Percentiles rank a stretch among this genome's conserved stretches.
phyloP scores from a whole-genome alignment of 805 yeast genomes.

The Kodamaea kakaduensis region DNA sequence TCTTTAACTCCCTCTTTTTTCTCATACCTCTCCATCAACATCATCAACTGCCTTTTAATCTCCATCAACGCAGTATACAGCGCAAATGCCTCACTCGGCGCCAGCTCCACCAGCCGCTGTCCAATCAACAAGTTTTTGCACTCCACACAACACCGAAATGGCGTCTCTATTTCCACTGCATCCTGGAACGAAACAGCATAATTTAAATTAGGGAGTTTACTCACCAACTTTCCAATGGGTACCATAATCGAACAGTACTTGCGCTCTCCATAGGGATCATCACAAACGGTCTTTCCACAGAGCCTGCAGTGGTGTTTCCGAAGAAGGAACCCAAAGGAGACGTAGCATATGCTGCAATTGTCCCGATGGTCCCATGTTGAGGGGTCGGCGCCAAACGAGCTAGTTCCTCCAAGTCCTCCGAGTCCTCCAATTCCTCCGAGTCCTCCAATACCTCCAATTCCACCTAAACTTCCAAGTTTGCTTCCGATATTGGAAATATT shows the following conservation, averaged over 20 bases:
- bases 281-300: constrained; percentile 84
- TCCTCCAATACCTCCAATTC: too few species aligned
- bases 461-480: too few species aligned
- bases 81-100: constrained; percentile 11
- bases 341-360: constrained; percentile 62
- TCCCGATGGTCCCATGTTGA: constrained; percentile 62
- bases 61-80: constrained; percentile 19
- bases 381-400: too few species aligned
- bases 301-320: constrained; percentile 90
- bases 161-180: constrained; percentile 12
- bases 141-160: constrained; percentile 59
- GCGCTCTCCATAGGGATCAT: constrained; percentile 45
- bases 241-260: constrained; percentile 67
- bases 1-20: constrained; percentile 13
- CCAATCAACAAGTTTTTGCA: constrained; percentile 64
- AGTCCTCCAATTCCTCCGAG: too few species aligned
- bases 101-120: constrained; percentile 17
- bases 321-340: constrained; percentile 49
- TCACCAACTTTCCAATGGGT: constrained; percentile 43
- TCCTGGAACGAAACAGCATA: constrained; percentile 23
- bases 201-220: constrained; percentile 36
- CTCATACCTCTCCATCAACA: constrained; percentile 22
- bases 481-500: too few species aligned
- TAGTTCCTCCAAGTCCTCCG: too few species aligned
- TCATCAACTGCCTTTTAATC: constrained; percentile 20